phyloP scores from a whole-genome alignment of 768 basidiomycete species.

The Leucocoprinus sp. region DNA sequence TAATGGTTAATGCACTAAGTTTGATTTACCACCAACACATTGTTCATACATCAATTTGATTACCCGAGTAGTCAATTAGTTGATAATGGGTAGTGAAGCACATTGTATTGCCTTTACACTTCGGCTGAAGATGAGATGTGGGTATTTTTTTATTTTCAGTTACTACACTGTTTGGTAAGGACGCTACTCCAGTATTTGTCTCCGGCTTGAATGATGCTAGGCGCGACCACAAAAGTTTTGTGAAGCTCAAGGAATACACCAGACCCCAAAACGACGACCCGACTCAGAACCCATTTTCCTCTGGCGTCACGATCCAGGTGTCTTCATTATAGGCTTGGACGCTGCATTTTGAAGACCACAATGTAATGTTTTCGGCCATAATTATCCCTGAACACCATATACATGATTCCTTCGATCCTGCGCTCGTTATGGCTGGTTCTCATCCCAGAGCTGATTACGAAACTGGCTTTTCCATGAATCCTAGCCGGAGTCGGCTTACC shows the following conservation, averaged over 20 bases:
- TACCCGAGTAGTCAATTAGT: too few species aligned
- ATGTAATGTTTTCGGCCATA: too few species aligned
- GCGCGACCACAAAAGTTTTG: not conserved
- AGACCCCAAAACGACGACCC: not conserved
- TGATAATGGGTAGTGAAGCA: too few species aligned
- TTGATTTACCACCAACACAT: too few species aligned
- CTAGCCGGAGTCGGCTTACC: not conserved
- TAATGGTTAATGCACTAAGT: too few species aligned
- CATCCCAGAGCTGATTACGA: slow-evolving; percentile 27
- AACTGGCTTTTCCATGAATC: not conserved
- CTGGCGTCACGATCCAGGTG: not conserved
- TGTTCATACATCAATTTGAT: too few species aligned
- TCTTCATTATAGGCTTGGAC: not conserved
- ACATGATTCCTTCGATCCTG: slow-evolving; percentile 40
- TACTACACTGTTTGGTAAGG: too few species aligned
- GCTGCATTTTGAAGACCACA: not conserved
- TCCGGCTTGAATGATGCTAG: not conserved
- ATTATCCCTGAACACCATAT: slow-evolving; percentile 35
- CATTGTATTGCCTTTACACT: too few species aligned
- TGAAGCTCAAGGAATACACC: not conserved
- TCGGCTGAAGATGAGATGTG: too few species aligned
- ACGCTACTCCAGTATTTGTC: too few species aligned
- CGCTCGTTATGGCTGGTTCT: slow-evolving; percentile 32
- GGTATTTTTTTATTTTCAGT: too few species aligned
- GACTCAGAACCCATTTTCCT: not conserved